Conservation (phyloP, 2,329 filamentous ascomycete species). For the Aspergillus jensenii region DNA sequence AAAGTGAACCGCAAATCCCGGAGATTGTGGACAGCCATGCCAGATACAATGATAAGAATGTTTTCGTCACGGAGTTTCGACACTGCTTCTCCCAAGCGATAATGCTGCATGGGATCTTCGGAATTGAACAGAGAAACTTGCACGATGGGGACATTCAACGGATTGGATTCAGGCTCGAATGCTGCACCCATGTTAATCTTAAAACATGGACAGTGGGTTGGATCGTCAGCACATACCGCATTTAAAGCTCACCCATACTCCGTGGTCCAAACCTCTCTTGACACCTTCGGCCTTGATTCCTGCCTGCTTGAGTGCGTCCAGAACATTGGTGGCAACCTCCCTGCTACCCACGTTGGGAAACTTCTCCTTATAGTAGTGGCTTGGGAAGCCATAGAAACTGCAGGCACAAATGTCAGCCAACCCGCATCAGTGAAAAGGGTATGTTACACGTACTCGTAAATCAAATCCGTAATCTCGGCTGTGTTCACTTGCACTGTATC, state of each 20-base stretch:
- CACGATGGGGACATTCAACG: conserved; percentile 66
- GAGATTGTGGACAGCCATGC: conserved; percentile 74
- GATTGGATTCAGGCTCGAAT: conserved; percentile 62
- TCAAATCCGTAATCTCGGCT: conserved; percentile 62
- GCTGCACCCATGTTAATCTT: conserved; percentile 37
- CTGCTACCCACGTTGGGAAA: conserved; percentile 65
- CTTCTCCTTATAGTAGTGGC: conserved; percentile 66
- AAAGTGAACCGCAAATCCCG: conserved; percentile 53
- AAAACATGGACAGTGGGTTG: background rate
- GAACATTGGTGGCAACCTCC: conserved; percentile 59
- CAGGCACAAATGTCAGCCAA: background rate
- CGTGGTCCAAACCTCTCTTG: conserved; percentile 69
- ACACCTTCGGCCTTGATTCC: conserved; percentile 62
- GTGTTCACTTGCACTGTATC: conserved; percentile 65
- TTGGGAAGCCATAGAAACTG: conserved; percentile 70
- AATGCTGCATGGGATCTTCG: conserved; percentile 66
- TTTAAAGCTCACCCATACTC: conserved; percentile 70
- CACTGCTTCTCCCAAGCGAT: conserved; percentile 66
- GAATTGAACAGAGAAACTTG: conserved; percentile 69
- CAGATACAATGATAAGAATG: conserved; percentile 68
- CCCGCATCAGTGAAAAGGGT: background rate
- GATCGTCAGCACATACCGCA: conserved; percentile 38
- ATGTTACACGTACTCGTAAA: conserved; percentile 60
- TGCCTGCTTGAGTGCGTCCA: conserved; percentile 54
- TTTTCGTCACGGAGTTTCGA: conserved; percentile 65